These are phyloP conservation scores for Volutella citrinella DNA, from an alignment of 2,329 filamentous ascomycete species.

Conservation along the genomic window DNA sequence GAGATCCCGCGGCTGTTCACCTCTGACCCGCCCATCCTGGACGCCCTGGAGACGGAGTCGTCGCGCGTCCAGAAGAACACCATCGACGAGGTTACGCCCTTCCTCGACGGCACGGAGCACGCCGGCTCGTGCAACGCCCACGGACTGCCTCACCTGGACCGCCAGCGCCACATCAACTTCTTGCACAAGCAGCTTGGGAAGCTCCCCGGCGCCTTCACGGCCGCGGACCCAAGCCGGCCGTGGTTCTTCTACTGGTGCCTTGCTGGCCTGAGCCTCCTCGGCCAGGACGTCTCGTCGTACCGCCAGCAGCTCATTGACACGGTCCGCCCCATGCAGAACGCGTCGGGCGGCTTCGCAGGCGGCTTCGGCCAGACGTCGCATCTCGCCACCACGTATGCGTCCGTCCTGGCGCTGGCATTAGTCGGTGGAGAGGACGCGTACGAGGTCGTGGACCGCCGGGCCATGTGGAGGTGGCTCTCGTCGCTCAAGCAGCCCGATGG, in stretches of 20 bases:
- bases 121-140: slow-evolving; percentile 60
- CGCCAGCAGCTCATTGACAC: slow-evolving; percentile 70
- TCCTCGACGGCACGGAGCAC: slow-evolving; percentile 55
- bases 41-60: slow-evolving; percentile 64
- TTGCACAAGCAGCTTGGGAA: slow-evolving; percentile 55
- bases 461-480: slow-evolving; percentile 90
- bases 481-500: slow-evolving; percentile 82
- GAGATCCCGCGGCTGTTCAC: slow-evolving; percentile 56
- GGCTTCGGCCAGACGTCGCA: slow-evolving; percentile 91
- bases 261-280: slow-evolving; percentile 70
- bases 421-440: slow-evolving; percentile 74
- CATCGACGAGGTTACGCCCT: slow-evolving; percentile 65
- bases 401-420: slow-evolving; percentile 72
- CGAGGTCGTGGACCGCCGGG: slow-evolving; percentile 72
- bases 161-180: slow-evolving; percentile 59
- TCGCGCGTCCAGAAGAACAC: slow-evolving; percentile 68
- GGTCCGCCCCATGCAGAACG: slow-evolving; percentile 77
- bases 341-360: slow-evolving; percentile 82
- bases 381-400: slow-evolving; percentile 84
- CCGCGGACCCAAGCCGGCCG: slow-evolving; percentile 81
- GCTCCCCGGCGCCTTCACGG: slow-evolving; percentile 68
- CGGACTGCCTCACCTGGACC: slow-evolving; percentile 73
- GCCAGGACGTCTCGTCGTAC: slow-evolving; percentile 68
- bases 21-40: slow-evolving; percentile 58
- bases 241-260: slow-evolving; percentile 96